Base-by-base conservation (phyloP, 2,329 filamentous ascomycete genomes). In the Epichloe uncinata region DNA sequence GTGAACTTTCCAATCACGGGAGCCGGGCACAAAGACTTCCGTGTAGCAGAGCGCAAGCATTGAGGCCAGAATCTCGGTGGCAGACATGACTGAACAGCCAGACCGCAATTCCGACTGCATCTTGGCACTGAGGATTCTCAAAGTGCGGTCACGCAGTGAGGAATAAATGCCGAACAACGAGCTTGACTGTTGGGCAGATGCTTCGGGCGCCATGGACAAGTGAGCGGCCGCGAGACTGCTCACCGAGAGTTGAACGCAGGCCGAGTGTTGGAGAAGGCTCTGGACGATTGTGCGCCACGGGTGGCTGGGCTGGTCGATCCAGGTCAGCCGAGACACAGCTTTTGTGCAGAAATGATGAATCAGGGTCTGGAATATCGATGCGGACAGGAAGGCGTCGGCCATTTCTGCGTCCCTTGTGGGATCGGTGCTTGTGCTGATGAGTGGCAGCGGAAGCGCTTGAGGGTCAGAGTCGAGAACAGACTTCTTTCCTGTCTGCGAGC, bases 291-390 rank as follows among this genome's bases (percentile, higher is more conserved):
- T 42, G 35, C 56, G 51, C 56, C 55, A 55, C 4, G 54, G 56
- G 34, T 53, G 54, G 16, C 50, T 46, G 12, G 56, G 55, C 35
- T 52, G 54, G 16, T 58, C 56, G 33, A 58, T 52, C 55, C 56
- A 58, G 15, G 55, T 57, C 36, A 58, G 37, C 5, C 54, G 53
- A 13, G 55, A 53, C 13, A 54, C 50, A 40, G 55, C 55, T 20
- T 52, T 51, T 20, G 52, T 49, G 35, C 49, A 52, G 18, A 58
- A 58, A 38, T 58, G 56, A 13, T 53, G 38, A 3, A 58, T 50
- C 3, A 57, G 48, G 4, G 44, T 56, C 6, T 50, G 46, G 11
- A 52, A 55, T 3, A 57, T 53, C n/a, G 48, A 41, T 5, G n/a
- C 20, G 18, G 45, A 45, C 5, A 53, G 37, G 13, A 48, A 46